A percentile compares a stretch with the other conserved stretches of the same genome.
phyloP scores from a whole-genome alignment of 2,329 filamentous ascomycete species.

The Cladosporium sp. region DNA sequence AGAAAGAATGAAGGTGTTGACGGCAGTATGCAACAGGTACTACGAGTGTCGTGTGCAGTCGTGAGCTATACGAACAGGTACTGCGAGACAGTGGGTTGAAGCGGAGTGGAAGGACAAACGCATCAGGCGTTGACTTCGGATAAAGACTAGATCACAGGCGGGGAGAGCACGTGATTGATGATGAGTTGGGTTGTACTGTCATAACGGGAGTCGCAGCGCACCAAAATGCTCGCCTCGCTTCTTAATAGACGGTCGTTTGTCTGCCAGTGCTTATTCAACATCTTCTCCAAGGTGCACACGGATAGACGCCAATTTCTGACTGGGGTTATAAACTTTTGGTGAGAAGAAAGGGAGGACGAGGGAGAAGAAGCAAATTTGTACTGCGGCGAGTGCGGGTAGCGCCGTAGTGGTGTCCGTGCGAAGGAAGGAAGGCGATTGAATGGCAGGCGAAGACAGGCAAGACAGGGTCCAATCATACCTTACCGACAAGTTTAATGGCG shows the following conservation, averaged over 20 bases:
- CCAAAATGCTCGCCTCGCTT: slow-evolving; percentile 35
- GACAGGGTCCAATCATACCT: not conserved
- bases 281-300: slow-evolving; percentile 31
- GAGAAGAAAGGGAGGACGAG: slow-evolving; percentile 40
- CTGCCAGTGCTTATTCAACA: slow-evolving; percentile 60
- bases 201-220: slow-evolving; percentile 39
- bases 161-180: slow-evolving; percentile 7
- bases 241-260: slow-evolving; percentile 40
- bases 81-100: not conserved
- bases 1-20: slow-evolving; percentile 31
- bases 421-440: not conserved
- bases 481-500: slow-evolving; percentile 1
- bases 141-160: slow-evolving; percentile 16
- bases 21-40: slow-evolving; percentile 23
- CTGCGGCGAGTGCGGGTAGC: not conserved
- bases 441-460: not conserved
- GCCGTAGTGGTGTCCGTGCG: not conserved
- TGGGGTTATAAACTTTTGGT: slow-evolving; percentile 59
- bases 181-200: slow-evolving; percentile 25
- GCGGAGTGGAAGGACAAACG: not conserved
- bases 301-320: slow-evolving; percentile 36
- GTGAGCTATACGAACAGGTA: not conserved
- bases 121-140: not conserved
- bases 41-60: not conserved
- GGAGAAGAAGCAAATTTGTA: not conserved